Percentiles rank a stretch among this genome's conserved stretches.
phyloP scores from a whole-genome alignment of 1,139 yeast genomes.

The Torulaspora globosa region DNA sequence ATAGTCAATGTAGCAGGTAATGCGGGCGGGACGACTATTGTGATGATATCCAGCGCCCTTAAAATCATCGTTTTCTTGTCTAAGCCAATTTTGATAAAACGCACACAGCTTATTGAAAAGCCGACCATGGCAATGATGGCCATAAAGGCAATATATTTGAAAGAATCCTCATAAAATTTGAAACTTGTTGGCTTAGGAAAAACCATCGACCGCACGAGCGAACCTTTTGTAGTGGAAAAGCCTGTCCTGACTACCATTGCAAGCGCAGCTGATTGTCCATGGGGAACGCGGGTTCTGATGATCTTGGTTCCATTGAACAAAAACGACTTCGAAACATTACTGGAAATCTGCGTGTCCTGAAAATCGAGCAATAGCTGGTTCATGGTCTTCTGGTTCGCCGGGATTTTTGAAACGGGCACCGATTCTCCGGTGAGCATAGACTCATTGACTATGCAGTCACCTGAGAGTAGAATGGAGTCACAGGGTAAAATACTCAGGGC shows the following conservation, averaged over 20 bases:
- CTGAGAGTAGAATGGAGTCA: constrained; percentile 79
- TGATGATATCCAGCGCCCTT: constrained; percentile 87
- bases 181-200: constrained; percentile 94
- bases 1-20: constrained; percentile 95
- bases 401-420: constrained; percentile 83
- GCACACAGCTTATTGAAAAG: constrained; percentile 74
- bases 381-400: constrained; percentile 63
- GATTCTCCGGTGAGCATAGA: constrained; percentile 97
- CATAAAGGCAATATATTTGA: constrained; percentile 95
- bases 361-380: constrained; percentile 51
- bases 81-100: constrained; percentile 73
- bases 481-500: constrained; percentile 71
- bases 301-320: constrained; percentile 86
- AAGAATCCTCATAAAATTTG: constrained; percentile 89
- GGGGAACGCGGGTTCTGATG: constrained; percentile 69
- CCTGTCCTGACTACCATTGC: constrained; percentile 91
- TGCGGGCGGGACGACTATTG: constrained; percentile 98
- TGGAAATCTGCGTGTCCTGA: constrained; percentile 53
- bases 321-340: constrained; percentile 65
- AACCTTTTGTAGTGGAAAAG: constrained; percentile 94
- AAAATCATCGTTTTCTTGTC: constrained; percentile 66
- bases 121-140: constrained; percentile 79
- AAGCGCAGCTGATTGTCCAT: constrained; percentile 51
- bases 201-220: constrained; percentile 87
- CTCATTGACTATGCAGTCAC: constrained; percentile 92